phyloP scores from a whole-genome alignment of 257 asterid species.

The Jacaranda copaia region DNA sequence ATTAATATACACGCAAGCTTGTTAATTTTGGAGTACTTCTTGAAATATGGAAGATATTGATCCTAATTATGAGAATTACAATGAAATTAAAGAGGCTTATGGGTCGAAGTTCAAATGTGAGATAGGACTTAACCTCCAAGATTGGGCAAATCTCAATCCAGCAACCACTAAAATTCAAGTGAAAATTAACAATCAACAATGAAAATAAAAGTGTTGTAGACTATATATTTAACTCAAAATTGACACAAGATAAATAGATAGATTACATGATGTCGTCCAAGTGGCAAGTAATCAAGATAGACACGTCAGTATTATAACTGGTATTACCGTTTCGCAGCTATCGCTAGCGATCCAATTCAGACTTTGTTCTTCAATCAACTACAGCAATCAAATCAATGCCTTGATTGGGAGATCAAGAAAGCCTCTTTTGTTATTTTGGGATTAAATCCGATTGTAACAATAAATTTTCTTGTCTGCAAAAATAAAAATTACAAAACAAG shows the following conservation, averaged over 20 bases:
- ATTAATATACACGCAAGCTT: no score
- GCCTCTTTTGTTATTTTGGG: neutral
- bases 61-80: no score
- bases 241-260: neutral
- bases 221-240: neutral
- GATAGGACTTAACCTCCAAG: no score
- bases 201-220: neutral
- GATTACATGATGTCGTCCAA: neutral
- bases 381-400: neutral
- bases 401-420: neutral
- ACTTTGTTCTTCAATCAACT: constrained; percentile 24
- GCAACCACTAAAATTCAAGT: no score
- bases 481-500: no score
- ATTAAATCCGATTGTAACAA: constrained; percentile 4
- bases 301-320: constrained; percentile 37
- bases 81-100: no score
- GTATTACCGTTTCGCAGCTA: constrained; percentile 43
- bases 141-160: no score
- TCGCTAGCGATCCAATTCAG: constrained; percentile 19
- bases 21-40: no score
- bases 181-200: no score
- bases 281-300: constrained; percentile 5
- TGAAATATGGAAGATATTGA: no score
- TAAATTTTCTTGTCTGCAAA: no score
- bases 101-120: no score